Conservation (phyloP, 495 filamentous ascomycete species). For the Penicillium waksmanii region DNA sequence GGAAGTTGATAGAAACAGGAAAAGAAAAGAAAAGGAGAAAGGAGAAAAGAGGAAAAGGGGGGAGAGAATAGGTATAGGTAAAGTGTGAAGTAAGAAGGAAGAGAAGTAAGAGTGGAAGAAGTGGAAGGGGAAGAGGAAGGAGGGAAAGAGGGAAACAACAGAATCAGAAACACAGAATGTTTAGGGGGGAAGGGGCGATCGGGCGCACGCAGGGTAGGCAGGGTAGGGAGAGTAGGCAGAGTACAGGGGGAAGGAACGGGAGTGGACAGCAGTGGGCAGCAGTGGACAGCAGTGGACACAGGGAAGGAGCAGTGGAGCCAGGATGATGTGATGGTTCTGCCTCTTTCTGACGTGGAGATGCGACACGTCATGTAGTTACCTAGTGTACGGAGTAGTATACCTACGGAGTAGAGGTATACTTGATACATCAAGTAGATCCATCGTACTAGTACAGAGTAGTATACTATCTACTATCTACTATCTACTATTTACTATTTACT, state of each 20-base stretch:
- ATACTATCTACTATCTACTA: neutral
- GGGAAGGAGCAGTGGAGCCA: slow-evolving; percentile 14
- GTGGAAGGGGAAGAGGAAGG: neutral
- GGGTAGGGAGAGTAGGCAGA: slow-evolving; percentile 1
- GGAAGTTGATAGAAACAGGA: slow-evolving; percentile 10
- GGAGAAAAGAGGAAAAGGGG: slow-evolving; percentile 7
- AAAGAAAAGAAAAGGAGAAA: slow-evolving; percentile 12
- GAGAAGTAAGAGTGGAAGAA: slow-evolving; percentile 10
- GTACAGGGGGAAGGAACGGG: slow-evolving; percentile 1
- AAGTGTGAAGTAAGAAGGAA: slow-evolving; percentile 13
- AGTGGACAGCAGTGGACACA: neutral
- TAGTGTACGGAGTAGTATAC: too few relatives aligned
- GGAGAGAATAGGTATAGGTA: neutral
- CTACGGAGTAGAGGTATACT: neutral
- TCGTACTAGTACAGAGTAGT: too few relatives aligned
- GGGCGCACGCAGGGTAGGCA: neutral
- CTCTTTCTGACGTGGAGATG: slow-evolving; percentile 27
- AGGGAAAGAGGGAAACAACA: slow-evolving; percentile 14
- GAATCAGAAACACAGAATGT: neutral
- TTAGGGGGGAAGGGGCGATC: slow-evolving; percentile 6
- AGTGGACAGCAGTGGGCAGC: too few relatives aligned
- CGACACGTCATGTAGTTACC: slow-evolving; percentile 31
- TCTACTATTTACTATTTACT: neutral
- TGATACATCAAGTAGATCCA: neutral
- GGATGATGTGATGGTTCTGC: slow-evolving; percentile 25